phyloP scores from a whole-genome alignment of 2,329 filamentous ascomycete genomes.

The Sarocladium oryzae region DNA sequence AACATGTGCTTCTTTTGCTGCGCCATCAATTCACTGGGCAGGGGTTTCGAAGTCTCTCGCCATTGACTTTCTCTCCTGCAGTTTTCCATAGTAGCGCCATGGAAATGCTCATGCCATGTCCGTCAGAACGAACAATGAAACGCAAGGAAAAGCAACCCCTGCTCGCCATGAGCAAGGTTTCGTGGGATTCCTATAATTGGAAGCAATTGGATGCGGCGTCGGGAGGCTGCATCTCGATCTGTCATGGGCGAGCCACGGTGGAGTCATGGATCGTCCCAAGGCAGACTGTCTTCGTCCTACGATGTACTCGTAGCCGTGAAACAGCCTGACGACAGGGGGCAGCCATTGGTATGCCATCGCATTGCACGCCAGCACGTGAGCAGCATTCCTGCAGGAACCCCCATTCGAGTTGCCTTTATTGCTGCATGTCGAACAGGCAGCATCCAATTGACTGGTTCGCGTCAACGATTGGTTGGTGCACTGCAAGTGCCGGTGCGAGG shows the following conservation, averaged over 20 bases:
- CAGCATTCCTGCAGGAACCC: background rate
- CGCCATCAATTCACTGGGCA: background rate
- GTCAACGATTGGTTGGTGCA: background rate
- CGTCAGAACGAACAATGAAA: background rate
- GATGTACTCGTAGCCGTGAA: background rate
- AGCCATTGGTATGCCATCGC: background rate
- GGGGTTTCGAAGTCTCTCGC: background rate
- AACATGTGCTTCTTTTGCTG: background rate
- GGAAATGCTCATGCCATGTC: background rate
- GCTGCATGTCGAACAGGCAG: slow-evolving; percentile 3
- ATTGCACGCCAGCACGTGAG: slow-evolving; percentile 2
- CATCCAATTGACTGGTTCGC: background rate
- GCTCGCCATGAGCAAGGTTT: background rate
- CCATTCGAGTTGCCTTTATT: background rate
- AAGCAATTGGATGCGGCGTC: background rate
- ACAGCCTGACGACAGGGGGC: background rate
- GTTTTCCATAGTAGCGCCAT: background rate
- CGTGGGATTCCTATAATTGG: slow-evolving; percentile 1
- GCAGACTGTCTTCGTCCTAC: background rate
- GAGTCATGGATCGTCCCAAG: slow-evolving; percentile 4
- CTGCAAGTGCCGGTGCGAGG: background rate
- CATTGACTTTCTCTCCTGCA: background rate
- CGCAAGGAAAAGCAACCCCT: background rate
- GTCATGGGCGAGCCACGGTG: slow-evolving; percentile 1
- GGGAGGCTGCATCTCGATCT: slow-evolving; percentile 1